A percentile compares a stretch with the other conserved stretches of the same genome.
These are phyloP conservation scores for Nitzschia inconspicua DNA, from an alignment of 108 stramenopile species.

Conservation along the genomic window DNA sequence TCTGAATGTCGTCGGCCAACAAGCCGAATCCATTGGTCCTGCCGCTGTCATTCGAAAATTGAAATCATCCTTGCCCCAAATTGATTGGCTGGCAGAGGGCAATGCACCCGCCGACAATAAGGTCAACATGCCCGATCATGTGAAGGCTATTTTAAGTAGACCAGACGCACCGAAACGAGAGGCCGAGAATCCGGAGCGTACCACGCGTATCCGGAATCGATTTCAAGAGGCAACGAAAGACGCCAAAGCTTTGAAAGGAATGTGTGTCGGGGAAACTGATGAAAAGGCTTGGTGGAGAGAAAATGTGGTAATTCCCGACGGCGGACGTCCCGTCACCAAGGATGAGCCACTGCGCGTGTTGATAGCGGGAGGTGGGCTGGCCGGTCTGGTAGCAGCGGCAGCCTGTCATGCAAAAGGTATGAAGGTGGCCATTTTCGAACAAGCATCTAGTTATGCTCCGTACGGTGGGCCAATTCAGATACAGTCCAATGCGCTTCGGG, in stretches of 20 bases:
- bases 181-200: constrained; percentile 67
- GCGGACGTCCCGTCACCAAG: constrained; percentile 54
- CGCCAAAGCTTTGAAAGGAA: constrained; percentile 54
- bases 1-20: constrained; percentile 48
- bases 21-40: constrained; percentile 67
- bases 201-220: constrained; percentile 54
- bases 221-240: constrained; percentile 62
- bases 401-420: constrained; percentile 90
- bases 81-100: constrained; percentile 68
- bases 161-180: constrained; percentile 62
- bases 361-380: constrained; percentile 85
- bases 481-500: constrained; percentile 92
- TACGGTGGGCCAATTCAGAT: constrained; percentile 99
- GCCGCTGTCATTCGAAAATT: constrained; percentile 53
- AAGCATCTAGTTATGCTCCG: constrained; percentile 85
- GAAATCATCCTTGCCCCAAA: constrained; percentile 54
- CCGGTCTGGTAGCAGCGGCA: constrained; percentile 84
- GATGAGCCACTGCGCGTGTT: constrained; percentile 77
- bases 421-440: constrained; percentile 90
- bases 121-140: constrained; percentile 66
- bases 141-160: constrained; percentile 38
- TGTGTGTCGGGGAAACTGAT: constrained; percentile 53
- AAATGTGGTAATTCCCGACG: constrained; percentile 32
- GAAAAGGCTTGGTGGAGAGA: constrained; percentile 73
- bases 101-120: constrained; percentile 46